Evolutionary conservation across 2,329 filamentous ascomycete genomes (phyloP).

Genomic region (Trichoderma breve): DNA sequence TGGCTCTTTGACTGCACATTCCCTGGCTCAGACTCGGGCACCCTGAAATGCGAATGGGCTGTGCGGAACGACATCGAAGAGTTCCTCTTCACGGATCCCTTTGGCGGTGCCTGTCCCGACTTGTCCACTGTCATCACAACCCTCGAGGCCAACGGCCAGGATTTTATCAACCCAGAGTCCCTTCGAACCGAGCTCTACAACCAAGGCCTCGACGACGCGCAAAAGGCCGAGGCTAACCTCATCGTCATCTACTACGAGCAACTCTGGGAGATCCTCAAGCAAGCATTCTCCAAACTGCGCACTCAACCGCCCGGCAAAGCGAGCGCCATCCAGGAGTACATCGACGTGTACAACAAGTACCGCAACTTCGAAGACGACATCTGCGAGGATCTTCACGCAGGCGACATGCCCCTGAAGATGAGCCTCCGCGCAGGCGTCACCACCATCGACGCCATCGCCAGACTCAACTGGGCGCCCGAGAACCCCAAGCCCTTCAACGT

Average conservation of each 20-base stretch:
- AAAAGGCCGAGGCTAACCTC: slow-evolving; percentile 27
- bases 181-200: slow-evolving; percentile 30
- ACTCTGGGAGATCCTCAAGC: slow-evolving; percentile 34
- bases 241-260: slow-evolving; percentile 31
- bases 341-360: slow-evolving; percentile 33
- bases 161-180: slow-evolving; percentile 30
- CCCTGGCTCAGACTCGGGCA: slow-evolving; percentile 32
- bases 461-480: slow-evolving; percentile 32
- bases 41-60: slow-evolving; percentile 32
- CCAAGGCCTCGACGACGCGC: slow-evolving; percentile 25
- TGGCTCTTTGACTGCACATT: slow-evolving; percentile 40
- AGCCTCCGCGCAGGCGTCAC: slow-evolving; percentile 35
- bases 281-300: slow-evolving; percentile 30
- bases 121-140: slow-evolving; percentile 37
- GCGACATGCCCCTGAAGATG: slow-evolving; percentile 34
- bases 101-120: slow-evolving; percentile 37
- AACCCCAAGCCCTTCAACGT: slow-evolving; percentile 30
- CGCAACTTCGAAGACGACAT: slow-evolving; percentile 34
- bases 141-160: slow-evolving; percentile 29
- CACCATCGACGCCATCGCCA: slow-evolving; percentile 30
- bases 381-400: slow-evolving; percentile 35
- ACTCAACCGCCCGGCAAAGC: slow-evolving; percentile 18
- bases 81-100: slow-evolving; percentile 36
- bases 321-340: slow-evolving; percentile 34
- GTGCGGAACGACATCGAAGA: slow-evolving; percentile 35